phyloP scores from a whole-genome alignment of 2,329 filamentous ascomycete species.

The Fusarium praegraminearum region DNA sequence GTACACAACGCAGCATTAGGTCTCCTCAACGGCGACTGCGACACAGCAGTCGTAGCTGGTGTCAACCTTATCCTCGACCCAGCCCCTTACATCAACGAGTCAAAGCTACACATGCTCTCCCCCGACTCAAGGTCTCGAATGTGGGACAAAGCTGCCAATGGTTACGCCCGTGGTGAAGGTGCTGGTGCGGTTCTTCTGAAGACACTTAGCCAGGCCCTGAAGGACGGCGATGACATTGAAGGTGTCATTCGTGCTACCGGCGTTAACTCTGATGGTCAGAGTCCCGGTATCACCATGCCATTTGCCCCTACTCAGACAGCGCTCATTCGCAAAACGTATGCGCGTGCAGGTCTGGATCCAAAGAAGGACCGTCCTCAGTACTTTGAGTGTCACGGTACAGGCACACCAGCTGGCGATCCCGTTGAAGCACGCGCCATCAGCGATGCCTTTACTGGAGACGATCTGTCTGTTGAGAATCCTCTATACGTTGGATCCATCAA shows the following conservation, averaged over 20 bases:
- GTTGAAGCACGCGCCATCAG: constrained; percentile 5
- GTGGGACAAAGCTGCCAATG: constrained; percentile 23
- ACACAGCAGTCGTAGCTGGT: constrained; percentile 22
- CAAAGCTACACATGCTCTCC: constrained; percentile 21
- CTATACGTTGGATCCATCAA: constrained; percentile 28
- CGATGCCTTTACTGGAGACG: not conserved
- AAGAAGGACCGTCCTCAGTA: constrained; percentile 10
- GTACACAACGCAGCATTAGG: constrained; percentile 22
- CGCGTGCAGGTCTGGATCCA: not conserved
- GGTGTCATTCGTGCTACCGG: constrained; percentile 12
- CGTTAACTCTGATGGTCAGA: constrained; percentile 8
- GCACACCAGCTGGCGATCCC: constrained; percentile 54
- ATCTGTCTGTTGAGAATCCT: not conserved
- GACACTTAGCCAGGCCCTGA: constrained; percentile 8
- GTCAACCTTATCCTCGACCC: constrained; percentile 24
- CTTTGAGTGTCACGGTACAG: constrained; percentile 56
- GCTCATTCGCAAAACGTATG: not conserved
- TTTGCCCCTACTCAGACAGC: constrained; percentile 1
- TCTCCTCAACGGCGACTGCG: constrained; percentile 22
- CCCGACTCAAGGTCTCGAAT: constrained; percentile 11
- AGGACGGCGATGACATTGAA: constrained; percentile 7
- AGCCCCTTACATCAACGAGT: constrained; percentile 18
- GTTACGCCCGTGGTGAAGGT: constrained; percentile 37
- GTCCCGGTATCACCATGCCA: constrained; percentile 1
- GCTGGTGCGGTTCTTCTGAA: constrained; percentile 27